Percentiles rank a stretch among this genome's conserved stretches.
phyloP scores from a whole-genome alignment of 2,329 filamentous ascomycete species.

The Sporothrix pseudoabietina region DNA sequence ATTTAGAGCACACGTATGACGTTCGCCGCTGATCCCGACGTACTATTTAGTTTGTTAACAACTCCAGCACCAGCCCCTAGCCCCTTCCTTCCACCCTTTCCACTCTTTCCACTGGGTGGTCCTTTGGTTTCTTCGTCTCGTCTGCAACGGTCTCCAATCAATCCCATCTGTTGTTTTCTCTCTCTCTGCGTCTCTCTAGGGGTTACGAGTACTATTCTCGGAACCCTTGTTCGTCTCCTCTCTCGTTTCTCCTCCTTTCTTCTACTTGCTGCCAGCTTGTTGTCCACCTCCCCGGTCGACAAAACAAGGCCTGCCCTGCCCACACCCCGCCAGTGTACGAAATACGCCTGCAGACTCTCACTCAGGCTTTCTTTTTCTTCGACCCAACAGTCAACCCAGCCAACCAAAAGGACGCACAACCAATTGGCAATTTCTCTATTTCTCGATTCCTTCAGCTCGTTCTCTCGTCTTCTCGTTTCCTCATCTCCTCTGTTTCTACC shows the following conservation, averaged over 20 bases:
- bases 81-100: not conserved
- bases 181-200: not conserved
- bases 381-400: no score
- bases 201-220: not conserved
- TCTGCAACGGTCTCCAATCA: not conserved
- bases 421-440: not conserved
- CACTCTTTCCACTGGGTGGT: not conserved
- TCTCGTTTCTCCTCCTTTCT: constrained; percentile 1
- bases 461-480: not conserved
- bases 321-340: not conserved
- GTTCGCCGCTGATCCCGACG: constrained; percentile 21
- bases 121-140: not conserved
- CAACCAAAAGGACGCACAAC: constrained; percentile 1
- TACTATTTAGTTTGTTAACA: no score
- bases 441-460: constrained; percentile 12
- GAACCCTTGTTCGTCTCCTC: not conserved
- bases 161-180: not conserved
- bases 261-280: constrained; percentile 13
- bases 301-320: constrained; percentile 24
- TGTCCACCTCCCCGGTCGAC: constrained; percentile 2
- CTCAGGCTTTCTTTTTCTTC: not conserved
- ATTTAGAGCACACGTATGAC: constrained; percentile 14
- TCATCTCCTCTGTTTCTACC: not conserved
- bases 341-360: not conserved
- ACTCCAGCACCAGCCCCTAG: not conserved